Base-by-base conservation (phyloP, 2,329 filamentous ascomycete species). In the Colletotrichum sp. region DNA sequence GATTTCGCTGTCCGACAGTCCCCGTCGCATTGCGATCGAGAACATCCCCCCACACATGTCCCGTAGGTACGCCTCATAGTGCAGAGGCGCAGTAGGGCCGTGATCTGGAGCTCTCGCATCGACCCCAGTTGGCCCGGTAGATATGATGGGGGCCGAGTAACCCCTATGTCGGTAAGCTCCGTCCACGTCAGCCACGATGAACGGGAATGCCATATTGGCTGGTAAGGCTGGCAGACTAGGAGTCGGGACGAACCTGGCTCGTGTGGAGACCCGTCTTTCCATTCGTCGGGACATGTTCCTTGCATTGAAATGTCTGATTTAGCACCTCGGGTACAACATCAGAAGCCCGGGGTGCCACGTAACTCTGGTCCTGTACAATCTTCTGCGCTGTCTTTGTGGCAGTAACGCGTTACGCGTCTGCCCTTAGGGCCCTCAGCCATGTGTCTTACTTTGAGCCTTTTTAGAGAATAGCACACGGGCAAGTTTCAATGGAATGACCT, bases 61-160 rank as follows among this genome's bases (percentile, higher is more conserved):
- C 57, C 30, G 39, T 36, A 13, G 26, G 71, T 74, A 70, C 59
- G 66, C 57, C 71, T 74, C 65, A 73, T 73, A 63, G 71, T 32
- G 44, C n/a, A 28, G 71, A 34, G 71, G 71, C 71, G 71, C 71
- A 74, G 66, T 70, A 21, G 18, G 16, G 39, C 15, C 39, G 18
- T 32, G 32, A 44, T n/a, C 24, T 44, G 10, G 30, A 32, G 26
- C 12, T 59, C 66, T 74, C 66, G 57, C 66, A 70, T 70, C 44
- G 39, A 64, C 66, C 66, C 66, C 66, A 70, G 30, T 57, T 28
- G 12, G 16, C 2, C 62, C 49, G 15, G 30, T 13, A 30, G 5
- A 44, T 10, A 57, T n/a, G 8, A 49, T 63, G 36, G 32, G 21
- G 62, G 32, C 60, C 44, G 24, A 36, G 6, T 36, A 24, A 5